phyloP scores from a whole-genome alignment of 2,329 filamentous ascomycete species.

The Cryphonectria radicalis region DNA sequence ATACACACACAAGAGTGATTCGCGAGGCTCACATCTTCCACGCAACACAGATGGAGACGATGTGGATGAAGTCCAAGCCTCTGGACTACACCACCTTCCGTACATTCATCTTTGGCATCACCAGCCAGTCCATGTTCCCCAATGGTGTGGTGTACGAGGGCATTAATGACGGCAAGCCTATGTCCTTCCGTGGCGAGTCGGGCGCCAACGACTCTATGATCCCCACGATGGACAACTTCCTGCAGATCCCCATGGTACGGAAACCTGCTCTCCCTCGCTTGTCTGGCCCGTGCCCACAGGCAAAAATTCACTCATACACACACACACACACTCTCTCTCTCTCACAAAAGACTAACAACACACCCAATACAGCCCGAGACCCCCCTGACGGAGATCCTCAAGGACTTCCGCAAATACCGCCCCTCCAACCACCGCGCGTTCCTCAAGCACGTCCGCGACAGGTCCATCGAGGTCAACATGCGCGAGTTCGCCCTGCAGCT shows the following conservation, averaged over 20 bases:
- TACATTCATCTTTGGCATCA: constrained; percentile 97
- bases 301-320: too few relatives aligned
- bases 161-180: constrained; percentile 68
- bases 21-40: not conserved
- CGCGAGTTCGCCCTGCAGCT: constrained; percentile 60
- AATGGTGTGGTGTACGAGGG: constrained; percentile 89
- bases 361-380: constrained; percentile 62
- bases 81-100: constrained; percentile 86
- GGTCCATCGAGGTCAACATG: constrained; percentile 54
- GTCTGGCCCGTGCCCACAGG: not conserved
- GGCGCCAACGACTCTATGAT: constrained; percentile 96
- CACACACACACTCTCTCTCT: too few relatives aligned
- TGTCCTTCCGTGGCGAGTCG: constrained; percentile 87
- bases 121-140: constrained; percentile 91
- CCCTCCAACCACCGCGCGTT: constrained; percentile 89
- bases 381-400: constrained; percentile 83
- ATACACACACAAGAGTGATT: not conserved
- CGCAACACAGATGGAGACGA: constrained; percentile 69
- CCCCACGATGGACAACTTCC: constrained; percentile 84
- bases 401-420: constrained; percentile 87
- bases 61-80: constrained; percentile 90
- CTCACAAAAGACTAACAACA: not conserved
- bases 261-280: not conserved
- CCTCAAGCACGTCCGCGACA: constrained; percentile 68
- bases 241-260: constrained; percentile 75